These are phyloP conservation scores for Alectoria sarmentosa DNA, from an alignment of 495 filamentous ascomycete species.

Conservation along the genomic window DNA sequence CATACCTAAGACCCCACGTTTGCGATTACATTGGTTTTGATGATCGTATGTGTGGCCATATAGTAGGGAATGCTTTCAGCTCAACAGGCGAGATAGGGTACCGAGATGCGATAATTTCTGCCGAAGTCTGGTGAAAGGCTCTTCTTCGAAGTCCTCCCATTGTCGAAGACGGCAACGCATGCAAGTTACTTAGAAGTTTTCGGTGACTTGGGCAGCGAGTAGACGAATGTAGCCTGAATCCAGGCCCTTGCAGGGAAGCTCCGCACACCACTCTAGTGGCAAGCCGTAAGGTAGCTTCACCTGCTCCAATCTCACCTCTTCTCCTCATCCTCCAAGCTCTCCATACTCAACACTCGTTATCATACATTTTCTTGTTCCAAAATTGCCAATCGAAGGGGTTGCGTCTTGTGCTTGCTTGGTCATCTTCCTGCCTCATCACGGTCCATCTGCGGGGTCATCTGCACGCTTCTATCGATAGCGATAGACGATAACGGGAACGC, in stretches of 20 bases:
- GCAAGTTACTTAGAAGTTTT: not conserved
- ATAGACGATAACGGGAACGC: constrained; percentile 19
- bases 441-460: constrained; percentile 10
- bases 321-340: not conserved
- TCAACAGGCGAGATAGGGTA: not conserved
- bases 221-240: not conserved
- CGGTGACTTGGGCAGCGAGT: not conserved
- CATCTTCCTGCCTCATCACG: constrained; percentile 1
- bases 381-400: not conserved
- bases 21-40: not conserved
- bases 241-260: constrained; percentile 3
- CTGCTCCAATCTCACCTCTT: not conserved
- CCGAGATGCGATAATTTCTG: not conserved
- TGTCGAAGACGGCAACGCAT: not conserved
- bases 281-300: not conserved
- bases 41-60: not conserved
- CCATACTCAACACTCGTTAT: not conserved
- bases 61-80: not conserved
- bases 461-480: constrained; percentile 14
- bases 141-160: not conserved
- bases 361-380: not conserved
- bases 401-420: not conserved
- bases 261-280: not conserved
- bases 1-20: not conserved
- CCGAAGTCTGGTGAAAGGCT: not conserved